Conservation (phyloP, 2,329 filamentous ascomycete species). For the Dendrostoma leiphaemia region DNA sequence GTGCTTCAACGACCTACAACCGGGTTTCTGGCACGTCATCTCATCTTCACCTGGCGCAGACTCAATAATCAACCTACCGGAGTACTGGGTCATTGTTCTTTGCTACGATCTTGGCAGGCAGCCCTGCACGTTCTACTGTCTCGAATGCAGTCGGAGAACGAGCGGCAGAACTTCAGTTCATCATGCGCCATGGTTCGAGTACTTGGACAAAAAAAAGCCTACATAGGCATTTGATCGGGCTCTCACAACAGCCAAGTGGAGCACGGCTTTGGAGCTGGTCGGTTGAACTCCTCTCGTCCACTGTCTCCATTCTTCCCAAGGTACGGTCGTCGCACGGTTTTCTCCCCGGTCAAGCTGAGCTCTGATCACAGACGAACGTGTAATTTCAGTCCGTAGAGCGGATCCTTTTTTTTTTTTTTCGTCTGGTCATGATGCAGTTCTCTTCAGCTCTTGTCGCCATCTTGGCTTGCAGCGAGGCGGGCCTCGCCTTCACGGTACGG, state of each 20-base stretch:
- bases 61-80: too few relatives aligned
- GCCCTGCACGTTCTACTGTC: conserved; percentile 5
- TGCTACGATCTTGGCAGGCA: conserved; percentile 8
- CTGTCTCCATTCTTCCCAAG: neutral
- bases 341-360: neutral
- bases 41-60: neutral
- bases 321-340: neutral
- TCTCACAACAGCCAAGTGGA: neutral
- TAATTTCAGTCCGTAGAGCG: conserved; percentile 11
- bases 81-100: neutral
- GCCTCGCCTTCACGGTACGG: conserved; percentile 16
- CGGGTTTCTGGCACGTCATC: neutral
- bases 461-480: conserved; percentile 12
- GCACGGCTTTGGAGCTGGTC: too few relatives aligned
- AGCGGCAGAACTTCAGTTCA: conserved; percentile 7
- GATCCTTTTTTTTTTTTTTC: neutral
- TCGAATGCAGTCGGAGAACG: conserved; percentile 4
- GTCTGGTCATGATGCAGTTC: conserved; percentile 3
- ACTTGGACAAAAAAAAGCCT: too few relatives aligned
- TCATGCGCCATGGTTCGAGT: too few relatives aligned
- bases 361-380: neutral
- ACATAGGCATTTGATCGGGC: too few relatives aligned
- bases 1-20: neutral
- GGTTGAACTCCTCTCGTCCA: neutral
- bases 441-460: conserved; percentile 5